Evolutionary conservation across 257 asterid genomes (phyloP), one percentile per base, ranked within the genome.

Genomic region (Rehmannia glutinosa): DNA sequence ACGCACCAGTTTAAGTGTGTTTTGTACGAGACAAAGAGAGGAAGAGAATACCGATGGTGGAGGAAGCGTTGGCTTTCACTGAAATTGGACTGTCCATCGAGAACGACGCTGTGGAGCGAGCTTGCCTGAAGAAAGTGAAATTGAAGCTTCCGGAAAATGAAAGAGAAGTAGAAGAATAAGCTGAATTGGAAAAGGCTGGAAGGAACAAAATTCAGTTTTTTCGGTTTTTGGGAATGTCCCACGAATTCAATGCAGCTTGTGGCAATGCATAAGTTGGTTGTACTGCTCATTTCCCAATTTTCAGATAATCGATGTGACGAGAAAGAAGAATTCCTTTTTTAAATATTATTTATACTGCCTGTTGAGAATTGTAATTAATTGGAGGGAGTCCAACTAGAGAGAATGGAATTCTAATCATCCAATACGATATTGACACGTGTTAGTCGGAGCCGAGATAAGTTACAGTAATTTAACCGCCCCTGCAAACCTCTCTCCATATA

Each of bases 221-320:
- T 66, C 5, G 72, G 72, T 15, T 33, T 55, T 8, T 12, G 54
- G 30, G 57, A 41, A 39, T 28, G 33, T 21, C 63, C 66, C 27
- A 60, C 24, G 57, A 53, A 65, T 28, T 58, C 67, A 50, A 11
- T 25, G 66, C 41, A 28, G 39, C 62, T 58, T 27, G 53, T 53
- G 74, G 58, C 11, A 67, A 55, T 53, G 60, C 66, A 52, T 28
- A 50, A 57, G 30, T 36, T 72, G 60, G 62, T 69, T 55, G 60
- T 8, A 58, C 24, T 17, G n/a, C 84, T 72, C 84, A 80, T 80
- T 62, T 68, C 65, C 71, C 68, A 38, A 42, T 8, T 16, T 24
- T 41, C 51, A 55, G 41, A 30, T 56, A 33, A 61, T 61, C 70
- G 46, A 67, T 32, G 41, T 8, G 58, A 39, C 58, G 50, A 58